Percentiles rank a stretch among this genome's conserved stretches.
These are phyloP conservation scores for Gelatoporia subvermispora DNA, from an alignment of 768 basidiomycete species.

Conservation along the genomic window DNA sequence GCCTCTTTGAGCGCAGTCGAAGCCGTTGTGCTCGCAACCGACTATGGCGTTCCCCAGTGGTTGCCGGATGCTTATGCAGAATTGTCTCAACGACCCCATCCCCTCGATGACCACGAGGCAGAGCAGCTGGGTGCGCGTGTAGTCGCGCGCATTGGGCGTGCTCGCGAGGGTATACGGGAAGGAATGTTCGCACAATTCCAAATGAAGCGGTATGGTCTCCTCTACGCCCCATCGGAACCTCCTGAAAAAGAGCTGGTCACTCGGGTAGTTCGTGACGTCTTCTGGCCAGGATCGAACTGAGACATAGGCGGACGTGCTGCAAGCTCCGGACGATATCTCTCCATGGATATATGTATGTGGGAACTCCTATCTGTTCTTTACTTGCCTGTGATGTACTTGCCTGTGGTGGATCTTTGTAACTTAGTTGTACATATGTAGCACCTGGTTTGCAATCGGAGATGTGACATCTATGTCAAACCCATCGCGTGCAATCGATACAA, in stretches of 20 bases:
- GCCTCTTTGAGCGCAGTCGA: slow-evolving; percentile 10
- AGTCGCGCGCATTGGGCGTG: slow-evolving; percentile 18
- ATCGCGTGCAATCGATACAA: slow-evolving; percentile 2
- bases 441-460: no score
- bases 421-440: no score
- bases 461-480: no score
- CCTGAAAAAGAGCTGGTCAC: slow-evolving; percentile 16
- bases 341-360: no score
- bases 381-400: no score
- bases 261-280: slow-evolving; percentile 14
- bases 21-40: slow-evolving; percentile 16
- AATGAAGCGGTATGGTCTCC: slow-evolving; percentile 11
- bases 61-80: slow-evolving; percentile 20
- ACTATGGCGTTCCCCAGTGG: slow-evolving; percentile 18
- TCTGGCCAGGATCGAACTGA: slow-evolving; percentile 4
- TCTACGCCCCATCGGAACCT: slow-evolving; percentile 7
- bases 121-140: slow-evolving; percentile 18
- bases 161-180: slow-evolving; percentile 20
- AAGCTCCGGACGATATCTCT: no score
- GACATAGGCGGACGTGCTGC: no score
- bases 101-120: slow-evolving; percentile 21
- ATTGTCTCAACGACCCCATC: slow-evolving; percentile 15
- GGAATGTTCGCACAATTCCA: slow-evolving; percentile 10
- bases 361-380: no score
- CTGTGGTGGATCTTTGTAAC: no score